Percentiles rank a stretch among this genome's conserved stretches.
Evolutionary conservation across 805 yeast species (phyloP).

Genomic region (Candida nemodendra): DNA sequence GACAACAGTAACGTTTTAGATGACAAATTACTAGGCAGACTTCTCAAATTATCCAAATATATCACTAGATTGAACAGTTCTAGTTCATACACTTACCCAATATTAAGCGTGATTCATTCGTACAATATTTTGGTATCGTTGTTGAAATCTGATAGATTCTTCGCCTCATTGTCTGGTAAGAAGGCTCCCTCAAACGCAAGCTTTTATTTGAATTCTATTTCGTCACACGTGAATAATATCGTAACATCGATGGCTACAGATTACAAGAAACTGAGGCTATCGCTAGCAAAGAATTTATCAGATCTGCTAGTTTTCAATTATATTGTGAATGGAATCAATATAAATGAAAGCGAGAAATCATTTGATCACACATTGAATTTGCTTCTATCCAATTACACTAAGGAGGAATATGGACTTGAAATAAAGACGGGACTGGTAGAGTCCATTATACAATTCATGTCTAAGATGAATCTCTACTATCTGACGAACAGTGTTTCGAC

Average conservation of each 20-base stretch:
- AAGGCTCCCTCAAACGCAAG: slow-evolving; percentile 21
- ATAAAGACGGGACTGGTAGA: slow-evolving; percentile 30
- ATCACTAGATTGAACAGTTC: slow-evolving; percentile 21
- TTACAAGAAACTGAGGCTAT: slow-evolving; percentile 29
- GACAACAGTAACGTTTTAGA: slow-evolving; percentile 31
- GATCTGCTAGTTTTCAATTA: slow-evolving; percentile 33
- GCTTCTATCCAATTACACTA: slow-evolving; percentile 22
- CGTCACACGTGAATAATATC: slow-evolving; percentile 17
- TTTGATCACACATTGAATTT: slow-evolving; percentile 25
- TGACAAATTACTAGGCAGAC: slow-evolving; percentile 30
- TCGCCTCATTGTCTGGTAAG: slow-evolving; percentile 23
- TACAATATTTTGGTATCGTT: slow-evolving; percentile 28
- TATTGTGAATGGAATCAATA: slow-evolving; percentile 29
- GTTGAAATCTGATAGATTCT: slow-evolving; percentile 33
- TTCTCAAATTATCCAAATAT: slow-evolving; percentile 29
- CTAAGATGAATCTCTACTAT: slow-evolving; percentile 31
- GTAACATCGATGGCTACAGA: slow-evolving; percentile 28
- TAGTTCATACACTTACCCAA: slow-evolving; percentile 29
- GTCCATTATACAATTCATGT: slow-evolving; percentile 29
- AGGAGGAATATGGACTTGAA: slow-evolving; percentile 13
- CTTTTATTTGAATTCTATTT: slow-evolving; percentile 24
- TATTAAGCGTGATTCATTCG: slow-evolving; percentile 29
- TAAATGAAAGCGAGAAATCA: slow-evolving; percentile 23
- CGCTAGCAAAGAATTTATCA: slow-evolving; percentile 30
- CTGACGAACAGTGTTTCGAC: slow-evolving; percentile 28